Conservation (phyloP, 1,139 yeast genomes). For the Magnusiomyces paraingens region DNA sequence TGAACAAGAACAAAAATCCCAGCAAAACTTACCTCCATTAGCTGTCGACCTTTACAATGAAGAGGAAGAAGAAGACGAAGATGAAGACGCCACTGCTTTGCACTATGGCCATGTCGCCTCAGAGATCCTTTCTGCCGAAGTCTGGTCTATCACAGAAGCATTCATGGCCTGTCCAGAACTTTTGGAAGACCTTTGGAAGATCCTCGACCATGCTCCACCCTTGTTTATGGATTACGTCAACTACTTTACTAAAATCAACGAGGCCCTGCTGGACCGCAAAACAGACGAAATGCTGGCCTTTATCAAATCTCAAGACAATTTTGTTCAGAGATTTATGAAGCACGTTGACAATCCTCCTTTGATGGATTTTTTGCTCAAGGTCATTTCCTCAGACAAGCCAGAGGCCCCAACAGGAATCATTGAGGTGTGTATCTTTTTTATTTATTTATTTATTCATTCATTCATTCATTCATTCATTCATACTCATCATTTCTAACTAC, state of each 20-base stretch:
- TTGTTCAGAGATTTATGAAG: conserved; percentile 64
- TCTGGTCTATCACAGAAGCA: conserved; percentile 90
- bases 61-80: conserved; percentile 18
- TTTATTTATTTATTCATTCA: no score
- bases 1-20: conserved; percentile 27
- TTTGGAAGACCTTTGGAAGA: conserved; percentile 68
- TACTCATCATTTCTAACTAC: no score
- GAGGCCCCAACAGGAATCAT: conserved; percentile 73
- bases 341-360: conserved; percentile 81
- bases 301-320: conserved; percentile 55
- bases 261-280: conserved; percentile 86
- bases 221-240: conserved; percentile 74
- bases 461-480: no score
- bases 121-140: conserved; percentile 85
- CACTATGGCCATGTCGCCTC: conserved; percentile 84
- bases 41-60: conserved; percentile 19
- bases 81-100: conserved; percentile 36
- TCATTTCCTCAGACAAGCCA: conserved; percentile 73
- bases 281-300: conserved; percentile 73
- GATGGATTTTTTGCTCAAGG: conserved; percentile 74
- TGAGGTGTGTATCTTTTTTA: conserved; percentile 30
- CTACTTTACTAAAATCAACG: conserved; percentile 90
- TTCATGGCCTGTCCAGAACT: conserved; percentile 70
- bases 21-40: conserved; percentile 31
- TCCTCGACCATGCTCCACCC: conserved; percentile 59